Base-by-base conservation (phyloP, 495 filamentous ascomycete genomes). In the Podospora appendiculata region DNA sequence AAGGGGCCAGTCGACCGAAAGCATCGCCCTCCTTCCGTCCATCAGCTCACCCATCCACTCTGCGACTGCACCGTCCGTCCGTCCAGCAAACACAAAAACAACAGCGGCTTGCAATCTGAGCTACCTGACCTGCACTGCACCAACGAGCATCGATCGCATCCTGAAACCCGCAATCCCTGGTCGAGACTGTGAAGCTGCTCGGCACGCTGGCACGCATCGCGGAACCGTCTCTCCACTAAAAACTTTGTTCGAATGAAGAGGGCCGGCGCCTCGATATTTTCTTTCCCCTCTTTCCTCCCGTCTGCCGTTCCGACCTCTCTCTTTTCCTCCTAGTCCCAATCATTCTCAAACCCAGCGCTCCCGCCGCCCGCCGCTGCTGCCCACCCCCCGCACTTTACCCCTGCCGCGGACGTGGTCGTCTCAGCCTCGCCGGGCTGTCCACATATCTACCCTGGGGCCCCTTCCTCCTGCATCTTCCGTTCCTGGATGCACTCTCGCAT, bases 401-500 rank as follows among this genome's bases (percentile, higher is more conserved):
- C 62, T 67, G 64, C 57, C 58, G 55, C 56, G 52, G 55, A 50
- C 58, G 59, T 56, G 46, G 19, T 57, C 51, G 50, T 50, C 59
- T 69, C 66, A 69, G 66, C 66, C 66, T 69, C 64, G 64, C 55
- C 62, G 49, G 58, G 62, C 55, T 47, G 57, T 50, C 58, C 55
- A 45, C 65, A 63, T 68, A 68, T 58, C 54, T 63, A 60, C 48
- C 51, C 53, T 34, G n/a, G 51, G 51, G 44, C 51, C 58, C 59
- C 59, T 48, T 38, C 36, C 54, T 42, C 40, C 41, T 50, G 25
- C 43, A 50, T 55, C 44, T 34, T 52, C 33, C 47, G 25, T 45
- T 41, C 53, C 18, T 38, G 36, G 46, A 47, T 53, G 51, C 45
- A 47, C 54, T 59, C 48, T 55, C 56, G 38, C 59, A 60, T 51